Evolutionary conservation across 1,139 yeast genomes (phyloP).

Genomic region (Magnusiomyces ingens): DNA sequence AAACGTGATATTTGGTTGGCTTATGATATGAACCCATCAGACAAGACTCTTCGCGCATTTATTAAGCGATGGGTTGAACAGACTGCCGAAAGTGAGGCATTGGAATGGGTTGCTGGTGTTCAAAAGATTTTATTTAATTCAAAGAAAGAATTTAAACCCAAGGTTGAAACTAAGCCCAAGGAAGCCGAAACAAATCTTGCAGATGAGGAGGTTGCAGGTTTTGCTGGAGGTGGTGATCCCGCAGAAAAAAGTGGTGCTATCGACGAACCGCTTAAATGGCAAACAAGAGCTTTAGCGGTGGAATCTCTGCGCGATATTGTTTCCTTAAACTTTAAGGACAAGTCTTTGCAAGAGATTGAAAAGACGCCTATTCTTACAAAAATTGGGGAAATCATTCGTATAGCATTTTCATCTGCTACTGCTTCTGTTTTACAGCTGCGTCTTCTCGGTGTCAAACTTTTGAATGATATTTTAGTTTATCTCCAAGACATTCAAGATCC

Average conservation of each 20-base stretch:
- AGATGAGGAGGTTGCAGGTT: conserved; percentile 43
- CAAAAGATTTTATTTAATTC: conserved; percentile 33
- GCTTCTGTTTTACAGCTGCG: conserved; percentile 58
- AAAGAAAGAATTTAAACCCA: conserved; percentile 21
- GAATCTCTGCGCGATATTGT: conserved; percentile 51
- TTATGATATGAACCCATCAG: conserved; percentile 29
- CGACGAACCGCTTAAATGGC: conserved; percentile 63
- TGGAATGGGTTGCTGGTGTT: conserved; percentile 35
- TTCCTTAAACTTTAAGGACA: conserved; percentile 38
- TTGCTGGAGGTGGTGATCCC: conserved; percentile 33
- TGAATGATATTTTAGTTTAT: conserved; percentile 51
- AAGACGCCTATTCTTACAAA: conserved; percentile 38
- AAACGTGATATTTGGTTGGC: conserved; percentile 36
- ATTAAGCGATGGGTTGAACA: conserved; percentile 34
- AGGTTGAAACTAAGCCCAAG: conserved; percentile 10
- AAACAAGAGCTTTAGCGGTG: conserved; percentile 56
- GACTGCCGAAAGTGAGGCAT: conserved; percentile 28
- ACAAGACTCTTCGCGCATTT: conserved; percentile 26
- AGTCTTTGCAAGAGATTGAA: conserved; percentile 32
- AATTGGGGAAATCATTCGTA: conserved; percentile 66
- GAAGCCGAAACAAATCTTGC: conserved; percentile 24
- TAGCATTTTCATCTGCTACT: conserved; percentile 82
- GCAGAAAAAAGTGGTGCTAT: conserved; percentile 24
- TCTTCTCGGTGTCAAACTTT: conserved; percentile 56
- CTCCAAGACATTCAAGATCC: conserved; percentile 59